Percentiles rank a stretch among this genome's conserved stretches.
These are phyloP conservation scores for Mycena rebaudengoi DNA, from an alignment of 768 basidiomycete genomes.

Conservation along the genomic window DNA sequence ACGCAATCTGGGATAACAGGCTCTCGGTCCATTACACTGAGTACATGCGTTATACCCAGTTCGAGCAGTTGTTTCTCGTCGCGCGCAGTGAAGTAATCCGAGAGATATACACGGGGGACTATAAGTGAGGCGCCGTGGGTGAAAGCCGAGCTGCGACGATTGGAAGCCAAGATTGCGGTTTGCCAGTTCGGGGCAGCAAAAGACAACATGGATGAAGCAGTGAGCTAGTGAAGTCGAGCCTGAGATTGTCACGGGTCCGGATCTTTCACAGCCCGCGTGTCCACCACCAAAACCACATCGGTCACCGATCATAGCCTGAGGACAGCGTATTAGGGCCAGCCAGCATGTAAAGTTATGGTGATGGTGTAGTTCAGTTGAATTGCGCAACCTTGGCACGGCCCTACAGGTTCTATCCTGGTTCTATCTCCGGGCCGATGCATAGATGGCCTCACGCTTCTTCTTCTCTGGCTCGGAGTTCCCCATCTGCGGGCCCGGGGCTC, in stretches of 20 bases:
- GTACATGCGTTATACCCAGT: slow-evolving; percentile 77
- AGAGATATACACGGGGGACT: slow-evolving; percentile 64
- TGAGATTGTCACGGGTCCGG: too few species aligned
- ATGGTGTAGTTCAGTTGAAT: too few species aligned
- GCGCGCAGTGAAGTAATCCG: slow-evolving; percentile 61
- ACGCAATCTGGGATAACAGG: slow-evolving; percentile 57
- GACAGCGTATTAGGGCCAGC: too few species aligned
- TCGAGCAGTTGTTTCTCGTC: slow-evolving; percentile 54
- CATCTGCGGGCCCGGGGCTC: too few species aligned
- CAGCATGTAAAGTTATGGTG: too few species aligned
- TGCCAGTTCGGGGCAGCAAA: slow-evolving; percentile 26
- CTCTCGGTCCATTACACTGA: slow-evolving; percentile 67
- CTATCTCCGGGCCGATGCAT: too few species aligned
- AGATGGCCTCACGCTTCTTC: too few species aligned
- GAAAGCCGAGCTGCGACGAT: slow-evolving; percentile 8
- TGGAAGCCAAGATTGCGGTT: slow-evolving; percentile 13
- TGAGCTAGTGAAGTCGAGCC: background rate
- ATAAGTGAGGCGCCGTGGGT: slow-evolving; percentile 39
- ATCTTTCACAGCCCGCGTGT: background rate
- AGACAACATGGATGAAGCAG: slow-evolving; percentile 15
- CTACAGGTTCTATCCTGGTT: too few species aligned
- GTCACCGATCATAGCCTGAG: too few species aligned
- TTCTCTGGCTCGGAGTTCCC: too few species aligned
- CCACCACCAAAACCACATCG: background rate
- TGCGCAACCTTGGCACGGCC: too few species aligned